phyloP scores from a whole-genome alignment of 371 early-diverging fungal genomes.

The Smittium culicis region DNA sequence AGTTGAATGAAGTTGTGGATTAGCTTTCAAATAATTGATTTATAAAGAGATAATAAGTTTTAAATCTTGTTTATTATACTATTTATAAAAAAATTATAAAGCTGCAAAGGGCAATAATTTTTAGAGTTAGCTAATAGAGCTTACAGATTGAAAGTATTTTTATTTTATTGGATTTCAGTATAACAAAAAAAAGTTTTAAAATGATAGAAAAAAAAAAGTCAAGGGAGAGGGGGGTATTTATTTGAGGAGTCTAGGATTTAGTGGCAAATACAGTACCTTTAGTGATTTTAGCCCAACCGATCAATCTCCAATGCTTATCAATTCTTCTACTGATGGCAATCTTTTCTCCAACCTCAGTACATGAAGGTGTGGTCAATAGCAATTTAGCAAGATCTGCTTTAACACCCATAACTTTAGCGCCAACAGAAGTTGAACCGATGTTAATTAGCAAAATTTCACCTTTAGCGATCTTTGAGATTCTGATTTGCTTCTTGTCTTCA shows the following conservation, averaged over 20 bases:
- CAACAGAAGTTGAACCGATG: conserved; percentile 98
- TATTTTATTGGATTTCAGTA: too few relatives aligned
- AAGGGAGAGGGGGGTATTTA: background rate
- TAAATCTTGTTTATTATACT: too few relatives aligned
- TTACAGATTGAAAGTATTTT: too few relatives aligned
- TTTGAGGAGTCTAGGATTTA: background rate
- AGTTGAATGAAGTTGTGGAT: too few relatives aligned
- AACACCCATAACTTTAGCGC: conserved; percentile 88
- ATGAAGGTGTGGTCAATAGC: conserved; percentile 85
- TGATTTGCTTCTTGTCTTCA: conserved; percentile 92
- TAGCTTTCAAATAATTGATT: too few relatives aligned
- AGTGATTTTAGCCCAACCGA: conserved; percentile 9
- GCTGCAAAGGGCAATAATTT: too few relatives aligned
- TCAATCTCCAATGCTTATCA: conserved; percentile 89
- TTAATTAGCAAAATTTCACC: conserved; percentile 96
- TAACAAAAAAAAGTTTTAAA: conserved; percentile 1
- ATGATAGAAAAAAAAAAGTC: conserved; percentile 5
- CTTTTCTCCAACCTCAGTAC: conserved; percentile 97
- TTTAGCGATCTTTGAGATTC: conserved; percentile 81
- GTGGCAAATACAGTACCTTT: conserved; percentile 10
- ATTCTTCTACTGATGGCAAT: conserved; percentile 97
- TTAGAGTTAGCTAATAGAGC: too few relatives aligned
- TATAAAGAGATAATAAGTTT: too few relatives aligned
- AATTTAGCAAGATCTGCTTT: conserved; percentile 91
- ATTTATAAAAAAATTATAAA: too few relatives aligned